Base-by-base conservation (phyloP, 1,284 basidiomycete genomes). In the Meripilus lineatus region DNA sequence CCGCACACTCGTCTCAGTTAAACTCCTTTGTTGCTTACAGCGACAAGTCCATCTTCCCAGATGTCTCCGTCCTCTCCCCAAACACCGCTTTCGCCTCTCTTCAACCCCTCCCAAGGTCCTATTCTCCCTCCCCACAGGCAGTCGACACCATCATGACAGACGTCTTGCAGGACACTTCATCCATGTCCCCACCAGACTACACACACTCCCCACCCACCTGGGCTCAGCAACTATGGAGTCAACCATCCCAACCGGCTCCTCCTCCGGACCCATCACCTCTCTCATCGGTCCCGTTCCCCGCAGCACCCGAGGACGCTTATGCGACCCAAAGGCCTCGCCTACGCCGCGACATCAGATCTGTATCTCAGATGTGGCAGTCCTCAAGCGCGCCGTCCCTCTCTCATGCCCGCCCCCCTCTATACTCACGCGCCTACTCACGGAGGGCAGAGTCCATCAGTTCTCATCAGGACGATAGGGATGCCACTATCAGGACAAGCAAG, bases 361-460 rank as follows among this genome's bases (percentile, higher is more conserved):
- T 68, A 61, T 78, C 57, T 61, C 84, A 77, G 65, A 77, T 77
- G 65, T 93, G 76, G 79, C 89, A 74, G 65, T 91, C 75, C 52
- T 86, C 74, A 52, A 91, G 75, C 62, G 89, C 74, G 44, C 85
- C 71, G 23, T 72, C 79, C 42, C 61, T 67, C 46, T 64, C 67
- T 17, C 71, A 75, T 46, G 57, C 63, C 17, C 66, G 64, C 47
- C 58, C 67, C 33, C 67, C 73, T 38, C 64, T 65, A 33, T 61
- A 77, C 39, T 65, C 75, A 42, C 70, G 82, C 28, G 62, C 71
- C 14, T 85, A 81, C 67, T 80, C 72, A 56, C 74, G 75, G 36
- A 74, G 80, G 32, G 77, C 81, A 44, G 84, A 81, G 55, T 83
- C 81, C 7, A 73, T 75, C 45, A 75, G 74, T 55, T 61, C 72